These are phyloP conservation scores for Bidens hawaiensis DNA, from an alignment of 140 eudicot genomes.

Conservation along the genomic window DNA sequence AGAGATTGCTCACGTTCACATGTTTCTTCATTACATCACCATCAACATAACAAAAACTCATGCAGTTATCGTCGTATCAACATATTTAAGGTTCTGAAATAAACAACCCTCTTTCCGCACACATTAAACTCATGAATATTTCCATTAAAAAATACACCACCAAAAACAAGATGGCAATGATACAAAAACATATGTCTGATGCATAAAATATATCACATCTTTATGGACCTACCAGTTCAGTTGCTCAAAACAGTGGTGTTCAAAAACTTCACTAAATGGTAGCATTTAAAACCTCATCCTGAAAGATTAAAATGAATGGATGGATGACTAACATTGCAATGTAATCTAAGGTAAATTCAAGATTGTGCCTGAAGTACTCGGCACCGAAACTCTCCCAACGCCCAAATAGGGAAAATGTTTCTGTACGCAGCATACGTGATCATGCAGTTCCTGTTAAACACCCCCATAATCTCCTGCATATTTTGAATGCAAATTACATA, in stretches of 20 bases:
- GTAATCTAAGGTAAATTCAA: conserved; percentile 1
- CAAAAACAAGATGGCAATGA: not conserved
- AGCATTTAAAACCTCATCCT: too few relatives aligned
- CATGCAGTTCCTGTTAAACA: conserved; percentile 59
- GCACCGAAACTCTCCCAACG: conserved; percentile 51
- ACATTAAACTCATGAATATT: too few relatives aligned
- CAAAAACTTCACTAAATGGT: conserved; percentile 13
- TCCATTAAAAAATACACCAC: not conserved
- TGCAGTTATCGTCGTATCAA: too few relatives aligned
- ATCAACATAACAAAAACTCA: too few relatives aligned
- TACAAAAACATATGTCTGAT: not conserved
- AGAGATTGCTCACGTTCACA: not conserved
- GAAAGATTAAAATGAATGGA: conserved; percentile 17
- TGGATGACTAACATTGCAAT: not conserved
- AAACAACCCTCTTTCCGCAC: too few relatives aligned
- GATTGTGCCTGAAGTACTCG: conserved; percentile 27
- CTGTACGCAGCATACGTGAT: conserved; percentile 64
- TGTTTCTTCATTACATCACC: too few relatives aligned
- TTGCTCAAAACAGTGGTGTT: conserved; percentile 10
- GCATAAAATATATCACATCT: conserved; percentile 1
- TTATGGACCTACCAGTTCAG: conserved; percentile 9
- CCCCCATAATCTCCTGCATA: conserved; percentile 61
- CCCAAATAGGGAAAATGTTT: conserved; percentile 67
- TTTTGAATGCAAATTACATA: not conserved
- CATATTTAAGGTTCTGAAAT: too few relatives aligned